Percentiles rank a stretch among this genome's conserved stretches.
These are phyloP conservation scores for Acacia confusa DNA, from an alignment of 306 rosid genomes.

Conservation along the genomic window DNA sequence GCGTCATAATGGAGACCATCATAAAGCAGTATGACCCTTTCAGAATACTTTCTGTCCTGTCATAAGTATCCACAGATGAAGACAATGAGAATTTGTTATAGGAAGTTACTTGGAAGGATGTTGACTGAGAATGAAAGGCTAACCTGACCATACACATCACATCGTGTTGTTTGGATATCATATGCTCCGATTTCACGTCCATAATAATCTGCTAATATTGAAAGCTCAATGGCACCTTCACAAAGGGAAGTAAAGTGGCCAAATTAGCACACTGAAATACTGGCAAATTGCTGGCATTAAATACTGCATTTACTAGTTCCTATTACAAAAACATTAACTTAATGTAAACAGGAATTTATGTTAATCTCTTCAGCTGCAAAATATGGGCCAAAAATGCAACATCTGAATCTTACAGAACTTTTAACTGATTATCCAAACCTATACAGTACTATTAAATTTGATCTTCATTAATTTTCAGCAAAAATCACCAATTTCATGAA, in stretches of 20 bases:
- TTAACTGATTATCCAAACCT: neutral
- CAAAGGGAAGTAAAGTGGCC: slow-evolving; percentile 23
- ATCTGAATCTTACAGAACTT: slow-evolving; percentile 19
- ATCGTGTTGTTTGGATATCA: slow-evolving; percentile 90
- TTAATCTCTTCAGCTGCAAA: slow-evolving; percentile 9
- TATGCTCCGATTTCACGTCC: slow-evolving; percentile 93
- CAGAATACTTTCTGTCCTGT: slow-evolving; percentile 74
- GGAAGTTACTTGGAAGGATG: slow-evolving; percentile 21
- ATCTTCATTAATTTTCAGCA: neutral
- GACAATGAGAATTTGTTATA: slow-evolving; percentile 17
- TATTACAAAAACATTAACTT: neutral
- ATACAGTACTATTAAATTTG: neutral
- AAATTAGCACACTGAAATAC: slow-evolving; percentile 31
- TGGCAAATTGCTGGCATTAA: neutral
- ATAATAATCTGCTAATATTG: slow-evolving; percentile 84
- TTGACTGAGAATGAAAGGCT: slow-evolving; percentile 32
- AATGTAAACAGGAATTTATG: slow-evolving; percentile 18
- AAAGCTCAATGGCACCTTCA: slow-evolving; percentile 93
- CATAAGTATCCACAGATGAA: slow-evolving; percentile 32
- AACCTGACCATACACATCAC: slow-evolving; percentile 98
- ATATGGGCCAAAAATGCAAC: slow-evolving; percentile 7
- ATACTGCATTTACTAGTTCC: neutral
- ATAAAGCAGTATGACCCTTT: slow-evolving; percentile 84
- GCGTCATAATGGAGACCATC: slow-evolving; percentile 98
- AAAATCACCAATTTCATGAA: neutral